Percentiles rank a stretch among this genome's conserved stretches.
Evolutionary conservation across 2,329 filamentous ascomycete genomes (phyloP).

Genomic region (Simplicillium sp.): DNA sequence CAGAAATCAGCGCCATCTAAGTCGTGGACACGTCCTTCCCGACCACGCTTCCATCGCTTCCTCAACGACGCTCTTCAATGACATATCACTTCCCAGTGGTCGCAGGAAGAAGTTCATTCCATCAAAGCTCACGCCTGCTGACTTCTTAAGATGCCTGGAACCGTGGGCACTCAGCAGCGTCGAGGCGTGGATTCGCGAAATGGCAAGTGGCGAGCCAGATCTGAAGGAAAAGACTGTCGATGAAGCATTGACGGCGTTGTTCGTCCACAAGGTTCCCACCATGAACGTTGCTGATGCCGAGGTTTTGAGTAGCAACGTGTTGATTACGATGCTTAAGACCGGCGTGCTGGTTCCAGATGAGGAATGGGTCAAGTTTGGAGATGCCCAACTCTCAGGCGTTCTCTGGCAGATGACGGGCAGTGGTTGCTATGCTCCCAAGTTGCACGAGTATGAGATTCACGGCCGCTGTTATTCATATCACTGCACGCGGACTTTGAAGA

Average conservation of each 20-base stretch:
- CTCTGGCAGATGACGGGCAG: slow-evolving; percentile 86
- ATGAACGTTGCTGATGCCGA: slow-evolving; percentile 99
- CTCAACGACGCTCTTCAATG: slow-evolving; percentile 58
- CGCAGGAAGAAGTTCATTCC: slow-evolving; percentile 79
- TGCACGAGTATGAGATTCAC: slow-evolving; percentile 62
- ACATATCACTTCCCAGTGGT: slow-evolving; percentile 72
- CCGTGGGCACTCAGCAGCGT: slow-evolving; percentile 93
- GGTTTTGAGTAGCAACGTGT: slow-evolving; percentile 66
- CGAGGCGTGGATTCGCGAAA: slow-evolving; percentile 73
- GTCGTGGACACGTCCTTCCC: slow-evolving; percentile 40
- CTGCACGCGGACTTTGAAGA: slow-evolving; percentile 89
- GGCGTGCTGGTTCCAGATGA: slow-evolving; percentile 78
- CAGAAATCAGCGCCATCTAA: slow-evolving; percentile 39
- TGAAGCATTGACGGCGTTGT: slow-evolving; percentile 79
- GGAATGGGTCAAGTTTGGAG: slow-evolving; percentile 93
- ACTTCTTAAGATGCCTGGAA: slow-evolving; percentile 77
- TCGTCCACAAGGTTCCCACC: slow-evolving; percentile 90
- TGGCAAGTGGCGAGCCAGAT: slow-evolving; percentile 87
- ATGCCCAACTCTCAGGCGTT: slow-evolving; percentile 74
- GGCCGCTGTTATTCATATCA: slow-evolving; percentile 89
- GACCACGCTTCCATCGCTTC: slow-evolving; percentile 47
- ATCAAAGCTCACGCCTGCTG: slow-evolving; percentile 67
- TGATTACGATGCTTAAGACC: slow-evolving; percentile 69
- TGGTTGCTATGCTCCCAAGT: slow-evolving; percentile 79
- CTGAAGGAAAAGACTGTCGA: slow-evolving; percentile 76